Base-by-base conservation (phyloP, 305 asterid genomes). In the Fraxinus latifolia region DNA sequence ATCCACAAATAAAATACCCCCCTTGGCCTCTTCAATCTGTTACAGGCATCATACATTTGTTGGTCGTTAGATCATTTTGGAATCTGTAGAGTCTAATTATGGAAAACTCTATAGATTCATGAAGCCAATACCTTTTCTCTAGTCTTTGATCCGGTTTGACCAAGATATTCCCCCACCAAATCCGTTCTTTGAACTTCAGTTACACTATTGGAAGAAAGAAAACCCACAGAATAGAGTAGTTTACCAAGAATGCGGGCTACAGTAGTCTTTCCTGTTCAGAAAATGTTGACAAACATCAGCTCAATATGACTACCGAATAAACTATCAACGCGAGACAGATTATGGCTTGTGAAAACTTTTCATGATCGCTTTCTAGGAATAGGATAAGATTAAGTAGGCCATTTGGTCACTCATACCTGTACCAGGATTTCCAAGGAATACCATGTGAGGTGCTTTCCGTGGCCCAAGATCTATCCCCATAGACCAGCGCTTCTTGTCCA, bases 391-490 rank as follows among this genome's bases (percentile, higher is more conserved):
- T 50, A 21, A 25, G 50, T 5, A 3, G 25, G 67, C 15, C 27
- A 15, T 70, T 58, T 19, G 33, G 2, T 21, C 12, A 81, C 9
- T 12, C 4, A 32, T 79, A 85, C 97, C 97, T 82, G 97, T 94
- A 36, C 98, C 97, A 1, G 97, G 98, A 82, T 93, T 95, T 67
- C 98, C 98, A 32, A 95, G 93, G 75, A 95, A 95, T 29, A 96
- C 97, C 97, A 95, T 95, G 88, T 95, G 98, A 79, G 98, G 97
- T 25, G 90, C 83, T 81, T 93, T 95, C 82, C 97, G 89, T 2
- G 94, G 88, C 50, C 97, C 95, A 21, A 95, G 94, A 89, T 93
- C 87, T 34, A 92, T 77, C 32, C 97, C 97, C 89, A 93, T 94
- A 81, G 92, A 89, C 17, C 87, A 90, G 58, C 97, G 98, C 83